Conservation (phyloP, 1,284 basidiomycete genomes). For the Cryptococcus jaspeensis region DNA sequence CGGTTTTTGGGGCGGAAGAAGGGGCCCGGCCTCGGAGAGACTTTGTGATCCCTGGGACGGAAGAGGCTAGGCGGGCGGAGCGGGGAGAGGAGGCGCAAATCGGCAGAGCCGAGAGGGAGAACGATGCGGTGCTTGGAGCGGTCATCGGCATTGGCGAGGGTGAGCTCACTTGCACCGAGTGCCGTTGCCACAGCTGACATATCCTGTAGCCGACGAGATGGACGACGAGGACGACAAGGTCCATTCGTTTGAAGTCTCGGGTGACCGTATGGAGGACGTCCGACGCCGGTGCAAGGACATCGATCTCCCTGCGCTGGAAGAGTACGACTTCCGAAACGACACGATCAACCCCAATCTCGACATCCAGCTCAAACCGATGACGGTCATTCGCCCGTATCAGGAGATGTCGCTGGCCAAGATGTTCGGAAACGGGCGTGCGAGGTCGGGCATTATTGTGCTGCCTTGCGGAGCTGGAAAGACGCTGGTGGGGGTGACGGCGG, state of each 20-base stretch:
- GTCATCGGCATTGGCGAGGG: constrained; percentile 88
- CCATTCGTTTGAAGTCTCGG: constrained; percentile 90
- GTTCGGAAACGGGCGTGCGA: constrained; percentile 96
- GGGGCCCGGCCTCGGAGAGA: constrained; percentile 71
- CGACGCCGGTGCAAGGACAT: constrained; percentile 91
- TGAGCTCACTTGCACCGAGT: constrained; percentile 46
- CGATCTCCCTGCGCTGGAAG: constrained; percentile 93
- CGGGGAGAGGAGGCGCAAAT: constrained; percentile 25
- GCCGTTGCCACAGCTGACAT: not conserved
- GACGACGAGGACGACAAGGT: constrained; percentile 90
- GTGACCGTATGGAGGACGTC: constrained; percentile 89
- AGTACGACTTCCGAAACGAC: constrained; percentile 97
- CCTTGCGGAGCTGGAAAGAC: constrained; percentile 99
- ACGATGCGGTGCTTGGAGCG: constrained; percentile 61
- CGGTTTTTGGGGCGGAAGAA: constrained; percentile 76
- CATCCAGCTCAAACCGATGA: constrained; percentile 94
- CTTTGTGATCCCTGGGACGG: constrained; percentile 76
- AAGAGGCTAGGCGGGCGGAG: constrained; percentile 45
- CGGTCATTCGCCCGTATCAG: constrained; percentile 93
- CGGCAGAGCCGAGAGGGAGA: constrained; percentile 14
- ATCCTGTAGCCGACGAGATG: constrained; percentile 71
- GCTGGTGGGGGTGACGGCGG: constrained; percentile 96
- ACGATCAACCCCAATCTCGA: constrained; percentile 90
- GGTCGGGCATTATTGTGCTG: constrained; percentile 97
- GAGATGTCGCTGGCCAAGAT: constrained; percentile 96